A percentile compares a stretch with the other conserved stretches of the same genome.
phyloP scores from a whole-genome alignment of 2,329 filamentous ascomycete genomes.

The Pseudopyrenochaeta lycopersici region DNA sequence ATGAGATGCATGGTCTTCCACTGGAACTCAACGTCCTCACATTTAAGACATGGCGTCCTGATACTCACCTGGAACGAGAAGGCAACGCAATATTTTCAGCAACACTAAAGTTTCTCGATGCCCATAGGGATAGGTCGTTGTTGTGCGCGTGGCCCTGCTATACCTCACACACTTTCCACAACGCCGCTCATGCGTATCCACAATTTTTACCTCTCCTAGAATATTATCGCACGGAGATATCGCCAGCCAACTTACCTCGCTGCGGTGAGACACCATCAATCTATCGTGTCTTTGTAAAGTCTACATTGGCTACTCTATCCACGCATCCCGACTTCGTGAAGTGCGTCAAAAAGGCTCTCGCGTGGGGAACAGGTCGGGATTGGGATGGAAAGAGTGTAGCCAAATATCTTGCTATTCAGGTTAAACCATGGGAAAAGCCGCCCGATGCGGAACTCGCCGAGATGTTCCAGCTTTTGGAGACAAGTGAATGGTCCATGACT shows the following conservation, averaged over 20 bases:
- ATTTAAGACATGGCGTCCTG: background rate
- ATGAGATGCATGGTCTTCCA: conserved; percentile 8
- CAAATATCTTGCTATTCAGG: background rate
- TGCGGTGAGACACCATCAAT: background rate
- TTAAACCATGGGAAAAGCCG: background rate
- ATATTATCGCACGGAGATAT: background rate
- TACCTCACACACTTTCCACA: background rate
- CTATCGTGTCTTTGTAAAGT: background rate
- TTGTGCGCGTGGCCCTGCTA: background rate
- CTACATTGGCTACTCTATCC: background rate
- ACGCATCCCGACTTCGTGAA: background rate
- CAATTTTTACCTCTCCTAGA: background rate
- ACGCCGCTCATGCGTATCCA: background rate
- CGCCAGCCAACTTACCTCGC: background rate
- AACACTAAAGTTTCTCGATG: background rate
- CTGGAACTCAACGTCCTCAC: background rate
- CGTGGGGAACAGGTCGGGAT: background rate
- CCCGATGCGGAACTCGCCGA: background rate
- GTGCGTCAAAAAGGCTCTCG: background rate
- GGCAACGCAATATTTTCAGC: background rate
- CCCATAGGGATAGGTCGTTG: background rate
- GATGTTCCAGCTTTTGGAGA: background rate
- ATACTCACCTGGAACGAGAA: background rate
- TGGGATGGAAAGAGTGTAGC: background rate
- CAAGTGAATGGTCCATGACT: background rate